Evolutionary conservation across 805 yeast genomes (phyloP).

Genomic region (Metschnikowia aberdeeniae): DNA sequence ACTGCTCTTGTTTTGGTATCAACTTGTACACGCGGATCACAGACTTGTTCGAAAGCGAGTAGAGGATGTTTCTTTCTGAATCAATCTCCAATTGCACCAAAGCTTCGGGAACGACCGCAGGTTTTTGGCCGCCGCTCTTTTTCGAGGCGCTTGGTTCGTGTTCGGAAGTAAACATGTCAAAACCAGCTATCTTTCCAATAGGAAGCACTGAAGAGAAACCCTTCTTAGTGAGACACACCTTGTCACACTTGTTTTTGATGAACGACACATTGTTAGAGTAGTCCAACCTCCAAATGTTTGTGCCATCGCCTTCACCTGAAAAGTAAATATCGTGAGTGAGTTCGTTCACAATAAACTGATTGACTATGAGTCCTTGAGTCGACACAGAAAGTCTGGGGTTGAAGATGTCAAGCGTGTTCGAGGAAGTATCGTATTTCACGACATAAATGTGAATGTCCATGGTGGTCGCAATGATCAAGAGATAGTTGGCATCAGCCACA

Average conservation of each 20-base stretch:
- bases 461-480: constrained; percentile 77
- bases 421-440: constrained; percentile 46
- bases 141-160: constrained; percentile 15
- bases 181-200: constrained; percentile 29
- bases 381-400: constrained; percentile 82
- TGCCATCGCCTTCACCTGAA: constrained; percentile 73
- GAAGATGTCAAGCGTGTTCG: constrained; percentile 58
- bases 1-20: constrained; percentile 39
- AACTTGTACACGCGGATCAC: constrained; percentile 75
- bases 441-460: constrained; percentile 75
- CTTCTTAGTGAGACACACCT: constrained; percentile 75
- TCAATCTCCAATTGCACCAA: constrained; percentile 69
- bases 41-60: constrained; percentile 78
- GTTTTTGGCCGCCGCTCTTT: constrained; percentile 5
- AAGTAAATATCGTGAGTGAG: constrained; percentile 78
- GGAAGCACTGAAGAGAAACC: constrained; percentile 41
- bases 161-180: constrained; percentile 27
- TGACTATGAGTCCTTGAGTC: constrained; percentile 70
- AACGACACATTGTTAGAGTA: constrained; percentile 83
- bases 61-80: constrained; percentile 69
- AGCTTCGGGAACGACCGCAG: constrained; percentile 44
- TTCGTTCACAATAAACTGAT: constrained; percentile 54
- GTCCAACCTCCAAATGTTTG: constrained; percentile 80
- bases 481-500: constrained; percentile 66
- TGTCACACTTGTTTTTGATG: constrained; percentile 79